Base-by-base conservation (phyloP, 2,329 filamentous ascomycete genomes). In the Aaosphaeria arxii region DNA sequence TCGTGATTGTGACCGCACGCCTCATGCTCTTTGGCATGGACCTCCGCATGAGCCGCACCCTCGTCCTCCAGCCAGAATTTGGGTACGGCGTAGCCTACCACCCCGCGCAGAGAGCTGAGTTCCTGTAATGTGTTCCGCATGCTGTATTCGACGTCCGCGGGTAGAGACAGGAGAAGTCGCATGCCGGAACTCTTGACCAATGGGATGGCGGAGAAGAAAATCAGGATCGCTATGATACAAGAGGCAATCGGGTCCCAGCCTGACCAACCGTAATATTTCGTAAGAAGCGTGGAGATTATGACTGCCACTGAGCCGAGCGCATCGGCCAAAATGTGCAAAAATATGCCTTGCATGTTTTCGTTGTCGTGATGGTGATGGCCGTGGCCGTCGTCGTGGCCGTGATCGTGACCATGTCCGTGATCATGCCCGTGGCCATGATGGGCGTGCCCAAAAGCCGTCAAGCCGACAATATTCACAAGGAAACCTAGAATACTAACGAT, bases 161-260 rank as follows among this genome's bases (percentile, higher is more conserved):
- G 89, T 2, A 97, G 81, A 13, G 90, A 89, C 3, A 99, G 80
- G 24, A 99, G 77, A 4, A 99, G 76, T 17, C 88, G 86, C 60
- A 86, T 87, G 1, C 91, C 94, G 1, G 89, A 91, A 11, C 88
- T 90, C 52, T 84, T 84, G 24, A 99, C 91, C 0, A 99, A 80
- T 1, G 94, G 94, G 30, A 92, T 83, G 0, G 94, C 89, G 6
- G 91, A 95, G n/a, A 87, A 81, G 67, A 96, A 91, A 56, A 99
- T 99, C 42, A 99, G 79, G 29, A 94, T 79, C 0, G 94, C 92
- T 57, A 99, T 99, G 50, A 96, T 79, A 68, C 91, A 95, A 0
- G 92, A 96, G 0, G 94, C 94, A 17, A 97, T 73, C 2, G 94
- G 94, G 67, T 99, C 94, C 84, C 92, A 99, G 28, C 92, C 90